Percentiles rank a stretch among this genome's conserved stretches.
Evolutionary conservation across 208 protist genomes (phyloP).

Genomic region (Phytomonas francai): DNA sequence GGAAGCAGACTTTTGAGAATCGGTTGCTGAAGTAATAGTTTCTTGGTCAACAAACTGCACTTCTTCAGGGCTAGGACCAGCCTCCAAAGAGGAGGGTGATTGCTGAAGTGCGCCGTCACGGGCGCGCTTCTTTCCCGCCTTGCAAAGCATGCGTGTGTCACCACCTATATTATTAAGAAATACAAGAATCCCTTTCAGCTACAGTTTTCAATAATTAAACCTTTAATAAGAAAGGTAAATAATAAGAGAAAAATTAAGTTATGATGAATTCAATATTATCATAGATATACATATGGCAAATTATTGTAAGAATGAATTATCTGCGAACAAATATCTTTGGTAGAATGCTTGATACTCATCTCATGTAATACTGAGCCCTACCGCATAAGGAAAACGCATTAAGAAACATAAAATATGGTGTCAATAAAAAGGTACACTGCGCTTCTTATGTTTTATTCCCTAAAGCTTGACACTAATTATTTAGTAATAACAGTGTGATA

Average conservation of each 20-base stretch:
- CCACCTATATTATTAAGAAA: not conserved
- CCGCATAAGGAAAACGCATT: not conserved
- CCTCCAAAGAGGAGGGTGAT: not conserved
- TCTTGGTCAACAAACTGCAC: not conserved
- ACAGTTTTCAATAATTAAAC: not conserved
- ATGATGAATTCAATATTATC: not conserved
- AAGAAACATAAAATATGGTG: not conserved
- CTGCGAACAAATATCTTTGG: not conserved
- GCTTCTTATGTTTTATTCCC: not conserved
- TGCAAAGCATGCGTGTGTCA: not conserved
- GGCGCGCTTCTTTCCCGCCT: not conserved
- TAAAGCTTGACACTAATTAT: not conserved
- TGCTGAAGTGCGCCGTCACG: not conserved
- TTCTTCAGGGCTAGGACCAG: not conserved
- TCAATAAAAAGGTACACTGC: not conserved
- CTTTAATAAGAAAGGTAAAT: not conserved
- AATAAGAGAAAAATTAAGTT: not conserved
- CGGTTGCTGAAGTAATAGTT: not conserved
- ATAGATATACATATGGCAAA: not conserved
- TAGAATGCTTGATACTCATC: not conserved
- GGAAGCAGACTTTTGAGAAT: not conserved
- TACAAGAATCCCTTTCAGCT: not conserved
- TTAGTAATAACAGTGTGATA: constrained; percentile 1
- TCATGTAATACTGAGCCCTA: not conserved
- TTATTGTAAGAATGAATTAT: not conserved